Evolutionary conservation across 169 alveolate species (phyloP).

Genomic region (Eimeria zaria): DNA sequence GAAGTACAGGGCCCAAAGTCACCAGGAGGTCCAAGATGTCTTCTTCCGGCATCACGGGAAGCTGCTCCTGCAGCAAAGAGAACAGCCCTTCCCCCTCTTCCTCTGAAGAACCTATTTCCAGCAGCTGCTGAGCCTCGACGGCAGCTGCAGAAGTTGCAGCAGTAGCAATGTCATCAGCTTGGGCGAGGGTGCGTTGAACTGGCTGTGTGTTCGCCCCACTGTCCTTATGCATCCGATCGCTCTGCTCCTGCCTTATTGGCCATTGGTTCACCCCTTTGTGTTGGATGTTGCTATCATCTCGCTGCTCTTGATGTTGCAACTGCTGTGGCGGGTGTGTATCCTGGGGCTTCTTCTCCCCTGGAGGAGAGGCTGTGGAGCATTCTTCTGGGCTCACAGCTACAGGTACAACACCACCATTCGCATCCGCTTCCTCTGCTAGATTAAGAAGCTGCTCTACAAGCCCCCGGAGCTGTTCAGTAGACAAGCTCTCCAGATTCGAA

Average conservation of each 20-base stretch:
- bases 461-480: slow-evolving; percentile 44
- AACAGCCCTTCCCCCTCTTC: slow-evolving; percentile 3
- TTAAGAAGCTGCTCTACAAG: slow-evolving; percentile 19
- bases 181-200: neutral
- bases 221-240: slow-evolving; percentile 5
- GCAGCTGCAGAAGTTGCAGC: slow-evolving; percentile 47
- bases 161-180: neutral
- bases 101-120: slow-evolving; percentile 21
- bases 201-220: slow-evolving; percentile 1
- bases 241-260: neutral
- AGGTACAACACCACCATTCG: neutral
- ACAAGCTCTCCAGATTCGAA: neutral
- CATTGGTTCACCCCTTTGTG: neutral
- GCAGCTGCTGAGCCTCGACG: slow-evolving; percentile 44
- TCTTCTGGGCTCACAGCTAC: neutral
- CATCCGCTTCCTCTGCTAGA: slow-evolving; percentile 43
- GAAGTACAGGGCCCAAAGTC: slow-evolving; percentile 48
- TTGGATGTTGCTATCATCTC: neutral
- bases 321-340: neutral
- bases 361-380: neutral
- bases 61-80: slow-evolving; percentile 31
- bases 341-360: neutral
- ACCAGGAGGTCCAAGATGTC: slow-evolving; percentile 43
- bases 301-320: neutral
- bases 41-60: neutral